Evolutionary conservation across 768 basidiomycete genomes (phyloP).

Genomic region (Boletus patriciae): DNA sequence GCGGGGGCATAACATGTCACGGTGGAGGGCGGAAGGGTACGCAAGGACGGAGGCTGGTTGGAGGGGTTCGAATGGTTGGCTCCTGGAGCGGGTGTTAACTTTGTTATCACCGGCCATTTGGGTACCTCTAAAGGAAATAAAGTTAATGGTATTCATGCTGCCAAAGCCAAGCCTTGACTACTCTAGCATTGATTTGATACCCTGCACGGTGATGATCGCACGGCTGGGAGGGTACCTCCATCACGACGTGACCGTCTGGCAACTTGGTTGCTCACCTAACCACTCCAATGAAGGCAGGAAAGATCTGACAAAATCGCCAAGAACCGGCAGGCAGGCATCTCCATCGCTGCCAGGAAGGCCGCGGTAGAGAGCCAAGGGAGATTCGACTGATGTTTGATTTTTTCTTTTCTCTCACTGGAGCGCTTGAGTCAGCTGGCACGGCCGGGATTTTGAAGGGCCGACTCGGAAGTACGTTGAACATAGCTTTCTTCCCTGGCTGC

Average conservation of each 20-base stretch:
- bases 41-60: neutral
- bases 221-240: neutral
- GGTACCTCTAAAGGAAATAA: no score
- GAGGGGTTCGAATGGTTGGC: neutral
- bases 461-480: neutral
- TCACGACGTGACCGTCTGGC: no score
- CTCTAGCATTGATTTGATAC: no score
- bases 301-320: neutral
- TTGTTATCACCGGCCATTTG: neutral
- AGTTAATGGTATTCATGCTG: neutral
- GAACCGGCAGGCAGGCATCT: neutral
- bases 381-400: neutral
- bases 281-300: neutral
- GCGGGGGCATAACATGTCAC: neutral
- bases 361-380: neutral
- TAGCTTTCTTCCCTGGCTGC: neutral
- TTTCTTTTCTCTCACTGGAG: neutral
- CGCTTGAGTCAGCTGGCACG: neutral
- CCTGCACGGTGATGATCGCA: neutral
- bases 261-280: no score
- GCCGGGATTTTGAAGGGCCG: neutral
- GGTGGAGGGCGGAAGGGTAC: neutral
- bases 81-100: neutral
- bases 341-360: neutral
- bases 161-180: neutral